These are phyloP conservation scores for Cicer arietinum DNA, from an alignment of 306 rosid genomes.

Conservation along the genomic window DNA sequence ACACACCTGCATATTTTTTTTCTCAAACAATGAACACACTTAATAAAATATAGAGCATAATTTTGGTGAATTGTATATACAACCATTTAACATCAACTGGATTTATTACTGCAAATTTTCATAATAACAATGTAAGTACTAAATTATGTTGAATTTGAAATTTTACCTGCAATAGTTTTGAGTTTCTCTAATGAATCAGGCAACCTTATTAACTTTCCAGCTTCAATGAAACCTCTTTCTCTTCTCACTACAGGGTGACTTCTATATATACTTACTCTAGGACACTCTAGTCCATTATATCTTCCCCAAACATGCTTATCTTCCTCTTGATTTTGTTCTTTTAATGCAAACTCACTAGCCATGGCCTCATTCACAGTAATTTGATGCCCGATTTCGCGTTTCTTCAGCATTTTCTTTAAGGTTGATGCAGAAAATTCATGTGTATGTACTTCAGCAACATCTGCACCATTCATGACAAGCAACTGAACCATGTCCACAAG, in stretches of 20 bases:
- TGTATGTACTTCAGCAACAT: constrained; percentile 32
- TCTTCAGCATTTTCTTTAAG: constrained; percentile 58
- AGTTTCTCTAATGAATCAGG: constrained; percentile 80
- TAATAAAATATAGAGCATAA: not conserved
- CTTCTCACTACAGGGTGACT: constrained; percentile 73
- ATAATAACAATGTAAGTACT: not conserved
- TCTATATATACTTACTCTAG: constrained; percentile 76
- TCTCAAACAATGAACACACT: not conserved
- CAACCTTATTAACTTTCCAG: constrained; percentile 80
- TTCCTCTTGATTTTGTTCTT: constrained; percentile 46
- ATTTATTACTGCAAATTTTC: not conserved
- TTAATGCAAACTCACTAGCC: constrained; percentile 40
- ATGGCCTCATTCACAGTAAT: constrained; percentile 55
- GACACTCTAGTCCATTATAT: constrained; percentile 42
- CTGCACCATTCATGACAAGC: constrained; percentile 69
- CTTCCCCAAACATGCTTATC: constrained; percentile 43
- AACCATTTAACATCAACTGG: not conserved
- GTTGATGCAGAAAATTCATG: constrained; percentile 48
- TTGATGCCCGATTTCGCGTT: constrained; percentile 63
- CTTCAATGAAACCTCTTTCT: constrained; percentile 54
- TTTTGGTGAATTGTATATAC: not conserved
- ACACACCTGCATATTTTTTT: not conserved
- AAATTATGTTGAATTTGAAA: constrained; percentile 9
- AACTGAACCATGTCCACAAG: constrained; percentile 68
- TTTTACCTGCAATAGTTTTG: constrained; percentile 73